Evolutionary conservation across 2,329 filamentous ascomycete species (phyloP).

Genomic region (Zymoseptoria pseudotritici): DNA sequence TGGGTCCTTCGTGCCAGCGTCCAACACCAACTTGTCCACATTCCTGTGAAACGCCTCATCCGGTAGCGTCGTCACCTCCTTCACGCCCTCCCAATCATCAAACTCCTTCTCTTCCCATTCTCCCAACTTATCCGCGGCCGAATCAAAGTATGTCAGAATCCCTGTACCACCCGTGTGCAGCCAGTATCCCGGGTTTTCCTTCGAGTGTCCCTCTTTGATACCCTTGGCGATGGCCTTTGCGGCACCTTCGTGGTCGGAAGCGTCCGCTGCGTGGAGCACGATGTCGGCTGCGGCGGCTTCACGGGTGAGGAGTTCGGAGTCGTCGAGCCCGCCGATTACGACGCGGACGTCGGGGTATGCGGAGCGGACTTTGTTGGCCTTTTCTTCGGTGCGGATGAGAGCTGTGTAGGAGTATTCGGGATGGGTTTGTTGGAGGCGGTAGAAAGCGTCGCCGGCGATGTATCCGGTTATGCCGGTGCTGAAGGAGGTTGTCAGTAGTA

Average conservation of each 20-base stretch:
- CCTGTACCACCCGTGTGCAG: slow-evolving; percentile 53
- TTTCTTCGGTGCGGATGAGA: slow-evolving; percentile 44
- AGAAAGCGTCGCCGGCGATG: slow-evolving; percentile 41
- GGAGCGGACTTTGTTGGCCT: slow-evolving; percentile 36
- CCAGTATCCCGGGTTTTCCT: slow-evolving; percentile 28
- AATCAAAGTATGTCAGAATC: slow-evolving; percentile 48
- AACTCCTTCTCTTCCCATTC: slow-evolving; percentile 41
- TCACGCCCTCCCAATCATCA: slow-evolving; percentile 54
- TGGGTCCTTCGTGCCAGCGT: slow-evolving; percentile 37
- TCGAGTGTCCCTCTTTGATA: slow-evolving; percentile 41
- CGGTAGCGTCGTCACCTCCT: slow-evolving; percentile 46
- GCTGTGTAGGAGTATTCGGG: slow-evolving; percentile 45
- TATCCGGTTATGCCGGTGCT: slow-evolving; percentile 34
- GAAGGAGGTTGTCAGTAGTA: background rate
- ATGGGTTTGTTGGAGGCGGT: slow-evolving; percentile 38
- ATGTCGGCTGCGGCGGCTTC: slow-evolving; percentile 47
- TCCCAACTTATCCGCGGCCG: slow-evolving; percentile 41
- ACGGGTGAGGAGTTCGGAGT: slow-evolving; percentile 37
- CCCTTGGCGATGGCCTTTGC: slow-evolving; percentile 46
- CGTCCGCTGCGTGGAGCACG: slow-evolving; percentile 43
- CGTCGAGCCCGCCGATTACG: slow-evolving; percentile 46
- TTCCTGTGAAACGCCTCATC: slow-evolving; percentile 56
- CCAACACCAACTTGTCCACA: slow-evolving; percentile 61
- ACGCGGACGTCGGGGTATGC: slow-evolving; percentile 35
- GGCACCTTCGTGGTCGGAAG: slow-evolving; percentile 40